Evolutionary conservation across 352 stramenopile genomes (phyloP), one percentile per base, ranked within the genome.

Genomic region (Phytophthora rubi): DNA sequence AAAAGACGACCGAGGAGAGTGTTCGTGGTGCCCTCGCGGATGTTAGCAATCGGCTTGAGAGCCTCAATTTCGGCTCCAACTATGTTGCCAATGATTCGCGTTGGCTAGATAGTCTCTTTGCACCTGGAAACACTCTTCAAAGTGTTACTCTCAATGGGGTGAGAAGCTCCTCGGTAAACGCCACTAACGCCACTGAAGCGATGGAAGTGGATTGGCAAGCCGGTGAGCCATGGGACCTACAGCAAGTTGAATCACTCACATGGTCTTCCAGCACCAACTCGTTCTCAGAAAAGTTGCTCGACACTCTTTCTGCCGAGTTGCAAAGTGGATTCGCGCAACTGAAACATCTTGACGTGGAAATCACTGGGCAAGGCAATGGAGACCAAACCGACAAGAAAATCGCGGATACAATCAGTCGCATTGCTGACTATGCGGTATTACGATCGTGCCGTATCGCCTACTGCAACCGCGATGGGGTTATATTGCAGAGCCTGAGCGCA

Each of bases 11-110:
- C 10, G 51, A 73, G 4, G 70, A 68, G 15, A 59, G 49, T 49
- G 70, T 90, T 54, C 65, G 71, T n/a, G 52, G 55, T 21, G 70
- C 79, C 12, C 70, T 91, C 1, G 52, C 71, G 21, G 69, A 77
- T 15, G 81, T 54, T 69, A 71, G 75, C 53, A 69, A 67, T 47
- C 78, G 79, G 9, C 75, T 92, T 3, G 58, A 76, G 15, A 65
- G 59, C 18, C 63, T 92, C 6, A 80, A 86, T 65, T 89, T 92
- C 61, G 79, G 75, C 16, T 88, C 75, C 8, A 90, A 90, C 56
- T 88, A 59, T 59, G 77, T 85, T 68, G 68, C 71, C 9, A 28
- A 49, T 55, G 60, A 68, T n/a, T 59, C 84, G 75, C 45, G 66
- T 37, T 78, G 87, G 67, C 51, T 92, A 9, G 86, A 89, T 68